Base-by-base conservation (phyloP, 306 rosid species). In the Lathyrus oleraceus region DNA sequence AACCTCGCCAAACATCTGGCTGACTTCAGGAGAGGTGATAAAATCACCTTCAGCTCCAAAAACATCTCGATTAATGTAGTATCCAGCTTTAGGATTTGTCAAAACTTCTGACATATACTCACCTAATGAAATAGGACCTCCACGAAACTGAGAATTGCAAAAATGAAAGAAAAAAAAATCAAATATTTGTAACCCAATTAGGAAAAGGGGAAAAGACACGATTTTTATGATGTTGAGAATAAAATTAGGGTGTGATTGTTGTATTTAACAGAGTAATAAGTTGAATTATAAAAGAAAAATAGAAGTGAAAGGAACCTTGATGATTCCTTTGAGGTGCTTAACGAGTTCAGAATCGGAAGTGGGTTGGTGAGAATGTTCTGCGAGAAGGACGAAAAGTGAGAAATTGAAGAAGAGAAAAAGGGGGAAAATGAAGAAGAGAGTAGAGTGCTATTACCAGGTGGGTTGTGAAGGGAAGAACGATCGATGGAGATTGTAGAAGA, bases 1-100 rank as follows among this genome's bases (percentile, higher is more conserved):
- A 86, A 47, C 98, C 97, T 91, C 97, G 27, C 99, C 97, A 82
- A 88, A 94, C 97, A 94, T 94, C 76, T 94, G 99, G 88, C 92
- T 88, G 2, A 91, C 99, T 89, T 94, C 97, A 71, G 99, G 99
- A 42, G 99, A 94, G 40, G 96, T 94, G 59, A 94, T 86, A 57
- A 94, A 94, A 84, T 94, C 99, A 60, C 97, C 99, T 70, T 85
- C 81, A 3, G 91, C 85, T 68, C 99, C 97, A 79, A 94, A 94
- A 47, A 94, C 99, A 80, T 94, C 99, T 23, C 97, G 84, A 68
- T 90, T 87, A 69, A 94, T 94, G 65, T 94, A 94, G 66, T 91
- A 94, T 2, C 97, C 96, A 71, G 95, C 91, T 77, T 87, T 88
- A 27, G 99, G 99, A 67, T 94, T 94, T 2, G 99, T 94, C 84